A percentile compares a stretch with the other conserved stretches of the same genome.
Conservation (phyloP, 2,329 filamentous ascomycete genomes). For the Penicillium sp. region DNA sequence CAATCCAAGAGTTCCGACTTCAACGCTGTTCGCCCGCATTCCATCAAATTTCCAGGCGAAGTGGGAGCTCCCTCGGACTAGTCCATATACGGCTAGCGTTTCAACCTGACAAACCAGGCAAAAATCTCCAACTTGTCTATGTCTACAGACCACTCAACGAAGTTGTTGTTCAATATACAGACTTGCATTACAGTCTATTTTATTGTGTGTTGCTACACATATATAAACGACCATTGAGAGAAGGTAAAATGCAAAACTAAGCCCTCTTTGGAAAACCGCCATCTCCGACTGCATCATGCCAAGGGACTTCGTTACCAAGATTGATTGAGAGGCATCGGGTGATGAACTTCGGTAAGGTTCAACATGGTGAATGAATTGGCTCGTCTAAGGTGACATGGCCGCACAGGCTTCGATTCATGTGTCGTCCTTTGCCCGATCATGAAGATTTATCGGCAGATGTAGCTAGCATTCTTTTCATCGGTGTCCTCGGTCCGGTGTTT, state of each 20-base stretch:
- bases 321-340: neutral
- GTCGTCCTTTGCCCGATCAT: neutral
- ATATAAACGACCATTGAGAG: neutral
- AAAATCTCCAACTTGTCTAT: slow-evolving; percentile 14
- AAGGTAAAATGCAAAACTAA: slow-evolving; percentile 2
- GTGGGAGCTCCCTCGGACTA: slow-evolving; percentile 43
- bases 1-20: slow-evolving; percentile 25
- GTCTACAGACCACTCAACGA: neutral
- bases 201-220: neutral
- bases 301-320: neutral
- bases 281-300: slow-evolving; percentile 13
- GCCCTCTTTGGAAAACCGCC: slow-evolving; percentile 6
- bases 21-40: slow-evolving; percentile 31
- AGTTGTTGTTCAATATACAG: neutral
- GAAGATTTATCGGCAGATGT: neutral
- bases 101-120: slow-evolving; percentile 25
- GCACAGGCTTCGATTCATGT: neutral
- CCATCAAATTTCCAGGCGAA: slow-evolving; percentile 44
- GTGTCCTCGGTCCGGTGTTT: neutral
- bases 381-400: neutral
- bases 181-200: neutral
- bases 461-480: neutral
- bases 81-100: slow-evolving; percentile 27
- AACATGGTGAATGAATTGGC: neutral
- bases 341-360: neutral